Conservation (phyloP, 2,329 filamentous ascomycete genomes). For the Salinomyces thailandicus region DNA sequence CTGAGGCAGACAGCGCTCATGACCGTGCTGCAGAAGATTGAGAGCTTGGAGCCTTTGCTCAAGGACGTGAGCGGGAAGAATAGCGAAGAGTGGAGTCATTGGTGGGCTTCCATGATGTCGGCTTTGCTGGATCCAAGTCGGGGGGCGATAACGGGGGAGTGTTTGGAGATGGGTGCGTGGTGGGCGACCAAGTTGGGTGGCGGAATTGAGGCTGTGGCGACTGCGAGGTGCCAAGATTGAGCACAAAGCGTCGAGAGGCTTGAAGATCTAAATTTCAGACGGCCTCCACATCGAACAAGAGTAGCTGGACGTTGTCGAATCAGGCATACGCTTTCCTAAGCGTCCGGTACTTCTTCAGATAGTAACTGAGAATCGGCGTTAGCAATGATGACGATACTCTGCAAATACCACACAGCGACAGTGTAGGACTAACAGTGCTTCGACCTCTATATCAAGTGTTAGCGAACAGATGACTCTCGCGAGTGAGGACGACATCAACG, state of each 20-base stretch:
- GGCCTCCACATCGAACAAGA: too few relatives aligned
- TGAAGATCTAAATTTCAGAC: too few relatives aligned
- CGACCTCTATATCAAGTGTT: constrained; percentile 58
- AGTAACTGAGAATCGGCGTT: constrained; percentile 53
- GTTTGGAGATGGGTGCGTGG: constrained; percentile 59
- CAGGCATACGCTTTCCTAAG: constrained; percentile 67
- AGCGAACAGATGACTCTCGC: not conserved
- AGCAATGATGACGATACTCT: constrained; percentile 3
- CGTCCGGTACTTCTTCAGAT: constrained; percentile 81
- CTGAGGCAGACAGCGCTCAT: constrained; percentile 69
- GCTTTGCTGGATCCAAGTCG: constrained; percentile 62
- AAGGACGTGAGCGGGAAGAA: constrained; percentile 76
- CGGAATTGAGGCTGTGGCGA: too few relatives aligned
- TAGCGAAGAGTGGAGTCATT: constrained; percentile 83
- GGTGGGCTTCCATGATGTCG: constrained; percentile 78
- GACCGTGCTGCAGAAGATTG: constrained; percentile 72
- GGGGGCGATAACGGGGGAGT: constrained; percentile 73
- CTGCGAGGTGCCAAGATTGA: too few relatives aligned
- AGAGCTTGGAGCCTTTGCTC: constrained; percentile 72
- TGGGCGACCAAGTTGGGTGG: constrained; percentile 45
- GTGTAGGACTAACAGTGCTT: constrained; percentile 62
- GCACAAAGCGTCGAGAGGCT: too few relatives aligned
- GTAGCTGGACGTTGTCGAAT: too few relatives aligned
- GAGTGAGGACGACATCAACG: too few relatives aligned
- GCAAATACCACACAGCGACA: constrained; percentile 7